Base-by-base conservation (phyloP, 805 yeast genomes). In the Starmerella geochares region DNA sequence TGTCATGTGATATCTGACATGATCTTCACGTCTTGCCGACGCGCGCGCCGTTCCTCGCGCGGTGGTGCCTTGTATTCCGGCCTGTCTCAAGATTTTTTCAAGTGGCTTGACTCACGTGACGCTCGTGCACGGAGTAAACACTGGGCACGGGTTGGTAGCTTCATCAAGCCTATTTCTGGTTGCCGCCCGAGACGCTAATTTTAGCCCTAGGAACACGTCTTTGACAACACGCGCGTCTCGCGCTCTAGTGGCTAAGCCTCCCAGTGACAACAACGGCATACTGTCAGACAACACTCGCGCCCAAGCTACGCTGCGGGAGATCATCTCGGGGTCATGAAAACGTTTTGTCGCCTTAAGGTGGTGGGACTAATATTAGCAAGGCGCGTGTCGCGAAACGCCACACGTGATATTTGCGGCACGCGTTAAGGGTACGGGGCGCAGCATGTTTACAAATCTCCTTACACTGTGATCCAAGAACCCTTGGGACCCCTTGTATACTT, bases 391-490 rank as follows among this genome's bases (percentile, higher is more conserved):
- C 25, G 28, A 45, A 20, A 28, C 41, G 35, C 20, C n/a, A 19
- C 44, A 40, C 44, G 33, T 40, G 44, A 40, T 14, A 14, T 31
- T 4, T 28, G 11, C 42, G 42, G 25, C 25, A n/a, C 43, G 24
- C 23, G 41, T n/a, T 21, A 16, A 35, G 48, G 51, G 51, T 35
- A 20, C 37, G 48, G 44, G 51, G 51, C 51, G 51, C 51, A 42
- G 51, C 44, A 42, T 48, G 51, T 48, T 48, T 48, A 48, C 53
- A 50, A 50, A 50, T 39, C 46, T 9, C 45, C n/a, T 27, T 32
- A 32, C 14, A 23, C 11, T 19, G 21, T n/a, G 37, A 33, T 16
- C 21, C 11, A 5, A 21, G 37, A 41, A 20, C 46, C 37, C 37
- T 25, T 41, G 10, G 19, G 4, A 14, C 4, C 6, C 28, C 28